Conservation (phyloP, 169 alveolate genomes). For the Blepharisma undulans region DNA sequence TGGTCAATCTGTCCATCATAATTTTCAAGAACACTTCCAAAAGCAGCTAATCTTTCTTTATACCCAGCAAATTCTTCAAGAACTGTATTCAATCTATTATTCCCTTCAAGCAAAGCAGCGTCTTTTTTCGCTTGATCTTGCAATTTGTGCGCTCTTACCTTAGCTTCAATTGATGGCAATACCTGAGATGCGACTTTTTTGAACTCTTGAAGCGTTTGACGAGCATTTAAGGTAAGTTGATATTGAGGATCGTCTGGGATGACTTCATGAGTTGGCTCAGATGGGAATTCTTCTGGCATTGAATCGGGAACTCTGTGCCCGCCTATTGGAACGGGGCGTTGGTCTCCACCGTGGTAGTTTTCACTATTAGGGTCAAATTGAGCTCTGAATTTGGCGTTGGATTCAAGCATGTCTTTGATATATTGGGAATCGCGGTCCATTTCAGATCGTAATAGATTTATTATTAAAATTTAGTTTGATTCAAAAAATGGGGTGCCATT, state of each 20-base stretch:
- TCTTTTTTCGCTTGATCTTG: background rate
- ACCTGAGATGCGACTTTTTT: constrained; percentile 7
- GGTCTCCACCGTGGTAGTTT: constrained; percentile 46
- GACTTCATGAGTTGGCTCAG: background rate
- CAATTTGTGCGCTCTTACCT: background rate
- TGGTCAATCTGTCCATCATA: background rate
- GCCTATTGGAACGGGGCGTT: constrained; percentile 50
- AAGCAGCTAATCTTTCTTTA: background rate
- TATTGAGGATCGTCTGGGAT: background rate
- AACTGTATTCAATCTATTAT: background rate
- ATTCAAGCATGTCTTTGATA: constrained; percentile 26
- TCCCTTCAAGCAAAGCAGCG: background rate
- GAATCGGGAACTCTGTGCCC: constrained; percentile 55
- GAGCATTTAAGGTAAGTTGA: background rate
- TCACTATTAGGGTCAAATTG: constrained; percentile 40
- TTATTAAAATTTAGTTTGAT: background rate
- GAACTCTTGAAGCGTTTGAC: constrained; percentile 1
- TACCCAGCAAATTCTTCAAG: background rate
- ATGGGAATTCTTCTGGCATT: constrained; percentile 44
- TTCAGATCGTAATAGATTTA: background rate
- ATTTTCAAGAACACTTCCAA: background rate
- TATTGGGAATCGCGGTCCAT: background rate
- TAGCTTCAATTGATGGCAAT: constrained; percentile 4
- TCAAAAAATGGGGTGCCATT: background rate
- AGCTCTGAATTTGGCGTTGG: constrained; percentile 36